These are phyloP conservation scores for Trypanosoma avium DNA, from an alignment of 208 protist species.

Conservation along the genomic window DNA sequence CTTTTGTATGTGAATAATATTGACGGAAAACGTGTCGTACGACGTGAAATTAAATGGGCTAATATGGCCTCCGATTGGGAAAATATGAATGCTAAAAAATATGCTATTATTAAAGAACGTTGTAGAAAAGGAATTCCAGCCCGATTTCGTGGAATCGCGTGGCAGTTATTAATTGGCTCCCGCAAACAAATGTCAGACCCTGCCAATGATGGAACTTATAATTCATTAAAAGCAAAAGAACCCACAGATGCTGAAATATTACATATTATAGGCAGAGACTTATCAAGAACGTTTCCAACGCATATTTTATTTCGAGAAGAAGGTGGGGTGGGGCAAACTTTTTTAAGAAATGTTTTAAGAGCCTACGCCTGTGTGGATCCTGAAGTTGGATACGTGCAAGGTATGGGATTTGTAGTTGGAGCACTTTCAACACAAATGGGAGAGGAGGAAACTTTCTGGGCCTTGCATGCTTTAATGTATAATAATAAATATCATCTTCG, in stretches of 20 bases:
- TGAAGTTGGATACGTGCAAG: slow-evolving; percentile 94
- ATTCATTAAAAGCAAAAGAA: slow-evolving; percentile 63
- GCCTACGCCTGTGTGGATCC: slow-evolving; percentile 90
- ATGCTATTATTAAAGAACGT: slow-evolving; percentile 83
- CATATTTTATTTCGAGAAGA: slow-evolving; percentile 88
- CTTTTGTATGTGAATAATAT: slow-evolving; percentile 65
- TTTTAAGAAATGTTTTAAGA: slow-evolving; percentile 87
- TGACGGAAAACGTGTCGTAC: slow-evolving; percentile 63
- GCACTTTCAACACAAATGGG: slow-evolving; percentile 88
- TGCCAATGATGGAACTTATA: slow-evolving; percentile 75
- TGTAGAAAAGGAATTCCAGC: slow-evolving; percentile 89
- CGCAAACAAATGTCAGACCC: slow-evolving; percentile 65
- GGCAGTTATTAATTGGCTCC: slow-evolving; percentile 87
- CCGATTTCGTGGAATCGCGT: slow-evolving; percentile 75
- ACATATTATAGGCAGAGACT: slow-evolving; percentile 72
- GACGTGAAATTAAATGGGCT: slow-evolving; percentile 88
- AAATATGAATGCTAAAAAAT: slow-evolving; percentile 62
- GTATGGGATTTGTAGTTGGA: slow-evolving; percentile 92
- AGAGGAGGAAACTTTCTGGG: slow-evolving; percentile 93
- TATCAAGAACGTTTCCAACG: slow-evolving; percentile 86
- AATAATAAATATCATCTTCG: slow-evolving; percentile 79
- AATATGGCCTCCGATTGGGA: slow-evolving; percentile 89
- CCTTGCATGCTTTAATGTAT: slow-evolving; percentile 88
- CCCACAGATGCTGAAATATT: slow-evolving; percentile 63
- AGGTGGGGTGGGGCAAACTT: slow-evolving; percentile 81